Percentiles rank a stretch among this genome's conserved stretches.
These are phyloP conservation scores for Pulveroboletus ravenelii DNA, from an alignment of 768 basidiomycete genomes.

Conservation along the genomic window DNA sequence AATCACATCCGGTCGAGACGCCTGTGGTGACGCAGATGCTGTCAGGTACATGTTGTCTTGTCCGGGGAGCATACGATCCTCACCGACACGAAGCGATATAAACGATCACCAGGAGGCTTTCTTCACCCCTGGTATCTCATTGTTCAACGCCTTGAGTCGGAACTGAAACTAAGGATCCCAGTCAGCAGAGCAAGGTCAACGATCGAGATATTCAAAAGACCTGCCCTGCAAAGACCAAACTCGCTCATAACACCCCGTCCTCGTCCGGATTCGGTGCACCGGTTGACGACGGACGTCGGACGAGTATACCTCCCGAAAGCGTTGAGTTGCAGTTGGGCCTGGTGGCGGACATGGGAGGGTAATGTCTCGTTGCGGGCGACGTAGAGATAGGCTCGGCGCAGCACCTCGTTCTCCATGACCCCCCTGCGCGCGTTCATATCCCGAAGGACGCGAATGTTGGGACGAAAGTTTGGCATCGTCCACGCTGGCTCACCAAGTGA, in stretches of 20 bases:
- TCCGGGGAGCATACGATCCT: neutral
- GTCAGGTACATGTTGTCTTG: neutral
- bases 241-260: constrained; percentile 87
- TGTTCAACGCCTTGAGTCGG: constrained; percentile 73
- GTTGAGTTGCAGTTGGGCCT: constrained; percentile 92
- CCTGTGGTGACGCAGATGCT: neutral
- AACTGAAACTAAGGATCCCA: constrained; percentile 72
- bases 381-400: constrained; percentile 86
- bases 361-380: constrained; percentile 89
- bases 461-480: constrained; percentile 29
- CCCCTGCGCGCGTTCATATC: constrained; percentile 75
- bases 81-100: neutral
- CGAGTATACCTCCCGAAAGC: constrained; percentile 78
- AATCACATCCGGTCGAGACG: too few species aligned
- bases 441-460: constrained; percentile 55
- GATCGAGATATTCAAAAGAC: constrained; percentile 7
- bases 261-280: constrained; percentile 80
- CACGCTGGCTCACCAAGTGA: too few species aligned
- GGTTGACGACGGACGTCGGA: constrained; percentile 84
- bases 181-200: neutral
- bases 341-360: constrained; percentile 85
- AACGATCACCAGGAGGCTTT: constrained; percentile 83
- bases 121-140: constrained; percentile 81
- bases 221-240: constrained; percentile 80
- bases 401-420: constrained; percentile 71